Base-by-base conservation (phyloP, 1,139 yeast species). In the Pichia sp. region DNA sequence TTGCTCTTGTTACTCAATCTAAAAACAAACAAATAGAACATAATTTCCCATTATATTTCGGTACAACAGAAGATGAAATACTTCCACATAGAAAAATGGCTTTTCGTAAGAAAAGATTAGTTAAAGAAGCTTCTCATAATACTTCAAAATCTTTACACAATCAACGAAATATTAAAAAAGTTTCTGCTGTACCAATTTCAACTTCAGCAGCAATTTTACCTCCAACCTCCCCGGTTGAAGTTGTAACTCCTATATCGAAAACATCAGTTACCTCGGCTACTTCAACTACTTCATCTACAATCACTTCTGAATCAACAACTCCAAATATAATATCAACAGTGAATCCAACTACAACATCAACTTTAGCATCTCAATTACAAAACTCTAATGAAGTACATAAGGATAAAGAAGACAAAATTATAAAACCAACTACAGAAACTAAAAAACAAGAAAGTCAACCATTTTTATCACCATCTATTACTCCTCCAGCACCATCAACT, bases 51-150 rank as follows among this genome's bases (percentile, higher is more conserved):
- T 41, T 56, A 30, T 62, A 56, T 44, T 57, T 60, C 41, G 65
- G 64, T 32, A 58, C 63, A 6, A 50, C 53, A 27, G 63, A 59
- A 43, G 52, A 52, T 12, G 65, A 60, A 40, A 57, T 60, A 37
- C 45, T 36, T 12, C 42, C 42, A 9, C 53, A 51, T 38, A 53
- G 63, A 47, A 53, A 48, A 40, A 40, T 46, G 35, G 47, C 59
- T 6, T 39, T 59, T 20, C 41, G 47, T 30, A 48, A 51, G 30
- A 54, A 55, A 39, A 52, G 62, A 46, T 35, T 50, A 22, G 23
- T 39, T 11, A 39, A 40, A 29, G 51, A 55, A 37, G 42, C 53
- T 1, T 42, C 48, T 11, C 54, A 55, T 33, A 57, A 56, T 25
- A 40, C 45, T 24, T 37, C 44, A 29, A 42, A 40, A 22, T 39